These are phyloP conservation scores for Leucoagaricus sp. DNA, from an alignment of 1,284 basidiomycete species.

Conservation along the genomic window DNA sequence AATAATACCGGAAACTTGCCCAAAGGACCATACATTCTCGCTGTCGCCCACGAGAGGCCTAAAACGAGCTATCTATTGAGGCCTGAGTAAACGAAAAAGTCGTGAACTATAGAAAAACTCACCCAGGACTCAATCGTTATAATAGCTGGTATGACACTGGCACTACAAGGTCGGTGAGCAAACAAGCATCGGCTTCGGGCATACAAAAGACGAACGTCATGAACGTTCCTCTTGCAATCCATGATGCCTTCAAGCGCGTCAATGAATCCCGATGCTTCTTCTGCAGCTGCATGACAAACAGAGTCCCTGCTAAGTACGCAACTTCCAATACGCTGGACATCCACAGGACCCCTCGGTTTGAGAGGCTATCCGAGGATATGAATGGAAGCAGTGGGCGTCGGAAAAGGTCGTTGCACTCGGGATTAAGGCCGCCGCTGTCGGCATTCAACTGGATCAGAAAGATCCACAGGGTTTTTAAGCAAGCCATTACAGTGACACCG, in stretches of 20 bases:
- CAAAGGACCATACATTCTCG: not conserved
- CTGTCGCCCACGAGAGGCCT: not conserved
- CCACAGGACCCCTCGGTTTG: not conserved
- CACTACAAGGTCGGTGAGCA: not conserved
- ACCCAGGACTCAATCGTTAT: not conserved
- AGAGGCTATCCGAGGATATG: not conserved
- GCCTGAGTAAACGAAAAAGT: too few species aligned
- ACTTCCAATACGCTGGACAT: not conserved
- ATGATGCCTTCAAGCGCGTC: not conserved
- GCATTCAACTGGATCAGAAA: not conserved
- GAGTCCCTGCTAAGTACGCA: not conserved
- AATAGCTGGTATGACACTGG: not conserved
- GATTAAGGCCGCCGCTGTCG: not conserved
- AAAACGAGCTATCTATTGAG: not conserved
- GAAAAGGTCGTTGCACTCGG: constrained; percentile 1
- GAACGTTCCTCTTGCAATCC: not conserved
- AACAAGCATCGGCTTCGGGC: not conserved
- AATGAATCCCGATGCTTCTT: not conserved
- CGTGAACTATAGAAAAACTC: not conserved
- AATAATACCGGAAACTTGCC: too few species aligned
- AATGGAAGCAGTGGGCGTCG: not conserved
- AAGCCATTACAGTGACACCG: not conserved
- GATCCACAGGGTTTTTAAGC: not conserved
- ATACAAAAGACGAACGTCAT: not conserved
- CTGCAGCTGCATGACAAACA: not conserved